phyloP scores from a whole-genome alignment of 2,329 filamentous ascomycete genomes.

The Fusarium temperatum region DNA sequence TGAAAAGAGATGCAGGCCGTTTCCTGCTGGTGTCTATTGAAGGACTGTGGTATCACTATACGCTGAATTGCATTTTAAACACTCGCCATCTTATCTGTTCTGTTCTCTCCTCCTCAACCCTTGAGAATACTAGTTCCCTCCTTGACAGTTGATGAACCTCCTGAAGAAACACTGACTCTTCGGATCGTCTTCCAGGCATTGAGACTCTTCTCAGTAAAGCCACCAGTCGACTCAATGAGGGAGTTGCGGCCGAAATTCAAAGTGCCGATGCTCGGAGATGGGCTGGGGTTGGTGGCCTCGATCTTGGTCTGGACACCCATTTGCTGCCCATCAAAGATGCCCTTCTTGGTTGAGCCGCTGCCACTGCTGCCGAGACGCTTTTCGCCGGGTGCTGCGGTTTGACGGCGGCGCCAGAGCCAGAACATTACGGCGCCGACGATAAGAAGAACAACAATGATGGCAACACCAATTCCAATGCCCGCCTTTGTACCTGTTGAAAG shows the following conservation, averaged over 20 bases:
- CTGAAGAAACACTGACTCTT: constrained; percentile 39
- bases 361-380: constrained; percentile 33
- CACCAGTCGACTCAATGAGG: constrained; percentile 34
- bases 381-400: not conserved
- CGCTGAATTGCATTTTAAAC: constrained; percentile 15
- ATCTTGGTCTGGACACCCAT: constrained; percentile 42
- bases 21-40: constrained; percentile 35
- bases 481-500: constrained; percentile 39
- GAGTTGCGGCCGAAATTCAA: constrained; percentile 41
- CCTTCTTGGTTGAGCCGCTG: constrained; percentile 23
- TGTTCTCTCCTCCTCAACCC: not conserved
- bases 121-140: constrained; percentile 18
- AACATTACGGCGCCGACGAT: constrained; percentile 19
- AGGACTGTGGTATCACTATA: constrained; percentile 28
- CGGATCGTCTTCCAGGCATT: constrained; percentile 39
- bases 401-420: constrained; percentile 35
- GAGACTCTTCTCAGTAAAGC: constrained; percentile 32
- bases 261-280: constrained; percentile 36
- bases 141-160: constrained; percentile 16
- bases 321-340: constrained; percentile 34
- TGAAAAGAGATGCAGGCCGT: constrained; percentile 32
- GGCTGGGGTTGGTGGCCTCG: constrained; percentile 38
- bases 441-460: constrained; percentile 12
- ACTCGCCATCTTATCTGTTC: not conserved
- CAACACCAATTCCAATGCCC: constrained; percentile 35